Base-by-base conservation (phyloP, 768 basidiomycete genomes). In the Agrocybe chaxingu region DNA sequence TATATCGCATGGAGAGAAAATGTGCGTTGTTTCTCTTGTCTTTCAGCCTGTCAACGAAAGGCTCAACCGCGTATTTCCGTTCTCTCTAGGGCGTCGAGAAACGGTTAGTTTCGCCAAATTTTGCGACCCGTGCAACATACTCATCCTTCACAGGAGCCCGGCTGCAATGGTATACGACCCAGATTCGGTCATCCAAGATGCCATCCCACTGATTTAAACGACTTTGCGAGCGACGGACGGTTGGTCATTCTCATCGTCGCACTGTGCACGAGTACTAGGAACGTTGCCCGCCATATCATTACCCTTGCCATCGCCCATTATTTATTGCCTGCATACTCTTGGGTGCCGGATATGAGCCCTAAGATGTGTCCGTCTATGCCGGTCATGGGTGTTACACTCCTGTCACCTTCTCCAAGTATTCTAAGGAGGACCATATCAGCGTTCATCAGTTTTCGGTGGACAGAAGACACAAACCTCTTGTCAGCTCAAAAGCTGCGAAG, bases 401-500 rank as follows among this genome's bases (percentile, higher is more conserved):
- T 7, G 73, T 74, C 8, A 62, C 52, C 12, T 58, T 61, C n/a
- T 60, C 56, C 38, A 75, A 55, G 56, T 71, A 74, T 57, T 73
- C 71, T 75, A 53, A 31, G 12, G 33, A 41, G 16, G 33, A 44
- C n/a, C 43, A 11, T 31, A 24, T 24, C 24, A 24, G 24, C 3
- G 24, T 24, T 24, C 24, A 5, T 24, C 24, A 24, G 24, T 24
- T 24, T 24, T 24, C 24, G 24, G 24, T 3, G 5, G 24, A 24
- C 24, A 5, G 3, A 47, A 45, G 37, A 4, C 7, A 62, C 77
- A 48, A 46, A 84, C 85, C 86, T 72, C 90, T 70, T 0, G 85
- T 90, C 24, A 94, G 61, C 65, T 97, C 93, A 60, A 88, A 97
- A 0, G 89, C 88, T 8, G 89, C 86, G 57, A 97, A 96, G 3